Base-by-base conservation (phyloP, 768 basidiomycete species). In the Collybiopsis luxurians region DNA sequence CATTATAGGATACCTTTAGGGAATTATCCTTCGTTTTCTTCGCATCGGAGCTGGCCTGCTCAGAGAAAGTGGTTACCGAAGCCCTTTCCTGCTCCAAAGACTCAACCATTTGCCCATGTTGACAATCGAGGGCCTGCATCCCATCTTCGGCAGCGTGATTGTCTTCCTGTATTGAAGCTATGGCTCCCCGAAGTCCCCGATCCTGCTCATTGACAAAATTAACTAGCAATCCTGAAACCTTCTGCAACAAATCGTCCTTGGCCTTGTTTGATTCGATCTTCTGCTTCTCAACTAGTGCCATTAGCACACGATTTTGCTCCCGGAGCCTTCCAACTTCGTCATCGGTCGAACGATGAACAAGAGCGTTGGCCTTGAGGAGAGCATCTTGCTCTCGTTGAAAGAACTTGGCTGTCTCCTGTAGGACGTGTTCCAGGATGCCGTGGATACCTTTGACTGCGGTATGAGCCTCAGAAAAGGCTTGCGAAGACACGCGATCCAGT, bases 181-280 rank as follows among this genome's bases (percentile, higher is more conserved):
- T 75, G 1, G 83, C 79, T 26, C 83, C 81, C 39, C 79, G 77
- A 52, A 94, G 72, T 19, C 82, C 82, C 15, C 77, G 74, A 65
- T 95, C 88, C 27, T 90, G 82, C 46, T 86, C 79, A 42, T 79
- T 71, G 28, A 86, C 79, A 68, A 89, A 95, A 26, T 82, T 86
- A 11, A 81, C 84, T 2, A 97, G 72, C 61, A 95, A 75, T 3
- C 76, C 75, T 0, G 90, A 88, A 49, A 96, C 78, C 38, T 85
- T 86, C 40, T 87, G 80, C n/a, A 95, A 69, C 12, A 96, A 69
- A 39, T 90, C 87, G 40, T 86, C 84, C 57, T 85, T 88, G 1
- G 89, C 82, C 48, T 78, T 81, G 24, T 87, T 83, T 0, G 87
- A 80, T 58, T 84, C 87, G 13, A 68, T 66, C 66, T 82, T 83